Conservation (phyloP, 2,329 filamentous ascomycete genomes). For the Aureobasidium sp. region DNA sequence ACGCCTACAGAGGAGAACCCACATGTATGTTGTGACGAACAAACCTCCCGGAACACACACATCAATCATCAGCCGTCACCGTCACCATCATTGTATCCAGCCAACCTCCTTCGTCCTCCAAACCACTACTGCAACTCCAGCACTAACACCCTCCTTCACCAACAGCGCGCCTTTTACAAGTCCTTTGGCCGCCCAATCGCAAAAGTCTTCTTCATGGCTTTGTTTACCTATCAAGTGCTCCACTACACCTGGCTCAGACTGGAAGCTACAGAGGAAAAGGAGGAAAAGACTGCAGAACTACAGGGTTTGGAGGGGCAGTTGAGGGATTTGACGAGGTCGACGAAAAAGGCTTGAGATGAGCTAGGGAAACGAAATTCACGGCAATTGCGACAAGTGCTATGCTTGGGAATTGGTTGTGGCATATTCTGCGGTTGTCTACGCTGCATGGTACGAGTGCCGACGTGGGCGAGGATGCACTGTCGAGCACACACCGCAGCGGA, state of each 20-base stretch:
- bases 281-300: slow-evolving; percentile 38
- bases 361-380: not conserved
- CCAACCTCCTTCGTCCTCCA: not conserved
- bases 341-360: not conserved
- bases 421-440: not conserved
- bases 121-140: not conserved
- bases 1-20: slow-evolving; percentile 13
- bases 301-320: not conserved
- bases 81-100: too few species aligned
- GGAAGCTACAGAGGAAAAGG: slow-evolving; percentile 62
- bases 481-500: not conserved
- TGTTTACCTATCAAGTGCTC: slow-evolving; percentile 70
- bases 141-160: not conserved
- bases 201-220: slow-evolving; percentile 67
- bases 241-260: slow-evolving; percentile 71
- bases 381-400: not conserved
- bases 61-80: too few species aligned
- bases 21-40: not conserved
- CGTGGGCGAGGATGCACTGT: too few species aligned
- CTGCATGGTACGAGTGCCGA: not conserved
- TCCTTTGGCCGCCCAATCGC: slow-evolving; percentile 65
- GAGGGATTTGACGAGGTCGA: not conserved
- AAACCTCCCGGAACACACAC: too few species aligned
- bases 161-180: slow-evolving; percentile 62
- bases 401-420: too few species aligned